Base-by-base conservation (phyloP, 208 protist species). In the Leishmania guyanensis region DNA sequence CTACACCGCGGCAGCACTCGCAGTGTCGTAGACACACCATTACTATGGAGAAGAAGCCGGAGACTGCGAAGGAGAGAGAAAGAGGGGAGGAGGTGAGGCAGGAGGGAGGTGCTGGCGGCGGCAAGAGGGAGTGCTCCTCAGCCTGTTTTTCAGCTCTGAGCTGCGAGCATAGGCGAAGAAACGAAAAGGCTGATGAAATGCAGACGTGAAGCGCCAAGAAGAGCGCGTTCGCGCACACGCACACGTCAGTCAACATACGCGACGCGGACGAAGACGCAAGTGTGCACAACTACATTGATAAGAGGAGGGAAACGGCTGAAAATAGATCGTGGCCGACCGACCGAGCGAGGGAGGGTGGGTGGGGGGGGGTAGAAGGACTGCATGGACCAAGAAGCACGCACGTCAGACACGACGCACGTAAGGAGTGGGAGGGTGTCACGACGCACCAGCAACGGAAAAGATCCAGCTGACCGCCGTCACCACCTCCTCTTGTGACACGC, bases 381-480 rank as follows among this genome's bases (percentile, higher is more conserved):
- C 39, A 8, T 9, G 20, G 16, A 29, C 5, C 17, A 71, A 12
- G 66, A 50, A 43, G 26, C 26, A 29, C 29, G 16, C 66, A 71
- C 66, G 29, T 20, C 66, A 71, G 39, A 60, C 26, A 62, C 66
- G 2, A 53, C 62, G 16, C 29, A 22, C 46, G 60, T 29, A 1
- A 22, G 16, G 26, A 48, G 66, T n/a, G 33, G 20, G 14, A 80
- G 54, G 43, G 68, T 39, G 14, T 22, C 39, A 50, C 39, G 29
- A 73, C 16, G 50, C 82, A 29, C 70, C 53, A 26, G 68, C 64
- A 14, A 79, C 72, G 3, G 58, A 39, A 29, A 71, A 82, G 77
- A 85, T 81, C 82, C 82, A 85, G n/a, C 36, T 43, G 29, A 85
- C 78, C 50, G 82, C 82, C 14, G 77, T 60, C 73, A 58, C 70